Evolutionary conservation across 495 filamentous ascomycete species (phyloP).

Genomic region (Immersiella caudata): DNA sequence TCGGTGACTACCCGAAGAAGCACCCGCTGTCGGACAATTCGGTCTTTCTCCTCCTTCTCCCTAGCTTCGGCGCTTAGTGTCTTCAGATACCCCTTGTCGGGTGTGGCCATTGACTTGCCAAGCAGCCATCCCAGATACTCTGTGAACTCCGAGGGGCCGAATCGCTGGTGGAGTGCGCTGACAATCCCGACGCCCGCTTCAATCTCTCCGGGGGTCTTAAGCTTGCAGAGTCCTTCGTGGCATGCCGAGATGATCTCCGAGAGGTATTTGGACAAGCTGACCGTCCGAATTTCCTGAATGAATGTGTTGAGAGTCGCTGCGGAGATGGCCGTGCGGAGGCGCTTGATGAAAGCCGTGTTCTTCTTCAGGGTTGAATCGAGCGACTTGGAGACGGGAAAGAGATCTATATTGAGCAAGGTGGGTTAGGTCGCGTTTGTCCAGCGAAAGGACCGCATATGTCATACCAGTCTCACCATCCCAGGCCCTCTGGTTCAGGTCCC

Average conservation of each 20-base stretch:
- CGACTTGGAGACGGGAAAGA: conserved; percentile 76
- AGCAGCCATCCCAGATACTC: conserved; percentile 90
- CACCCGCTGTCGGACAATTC: conserved; percentile 80
- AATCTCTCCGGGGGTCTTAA: conserved; percentile 88
- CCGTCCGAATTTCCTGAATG: conserved; percentile 85
- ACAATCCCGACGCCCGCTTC: conserved; percentile 90
- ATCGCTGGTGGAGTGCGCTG: conserved; percentile 93
- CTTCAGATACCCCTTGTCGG: conserved; percentile 85
- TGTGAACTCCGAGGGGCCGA: conserved; percentile 89
- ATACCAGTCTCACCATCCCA: conserved; percentile 89
- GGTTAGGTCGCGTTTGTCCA: conserved; percentile 21
- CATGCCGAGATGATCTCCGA: conserved; percentile 98
- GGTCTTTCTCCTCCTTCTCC: conserved; percentile 95
- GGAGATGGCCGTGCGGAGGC: conserved; percentile 86
- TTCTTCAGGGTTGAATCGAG: conserved; percentile 98
- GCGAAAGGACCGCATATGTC: conserved; percentile 14
- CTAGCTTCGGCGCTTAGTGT: conserved; percentile 74
- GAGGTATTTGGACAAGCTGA: conserved; percentile 95
- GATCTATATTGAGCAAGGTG: conserved; percentile 53
- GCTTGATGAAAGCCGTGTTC: conserved; percentile 98
- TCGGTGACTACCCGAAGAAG: conserved; percentile 91
- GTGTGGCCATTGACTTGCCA: conserved; percentile 88
- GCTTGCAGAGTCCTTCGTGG: conserved; percentile 89
- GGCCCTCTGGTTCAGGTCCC: conserved; percentile 79
- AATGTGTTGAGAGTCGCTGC: conserved; percentile 77